A percentile compares a stretch with the other conserved stretches of the same genome.
These are phyloP conservation scores for Apiospora pterosperma DNA, from an alignment of 2,329 filamentous ascomycete species.

Conservation along the genomic window DNA sequence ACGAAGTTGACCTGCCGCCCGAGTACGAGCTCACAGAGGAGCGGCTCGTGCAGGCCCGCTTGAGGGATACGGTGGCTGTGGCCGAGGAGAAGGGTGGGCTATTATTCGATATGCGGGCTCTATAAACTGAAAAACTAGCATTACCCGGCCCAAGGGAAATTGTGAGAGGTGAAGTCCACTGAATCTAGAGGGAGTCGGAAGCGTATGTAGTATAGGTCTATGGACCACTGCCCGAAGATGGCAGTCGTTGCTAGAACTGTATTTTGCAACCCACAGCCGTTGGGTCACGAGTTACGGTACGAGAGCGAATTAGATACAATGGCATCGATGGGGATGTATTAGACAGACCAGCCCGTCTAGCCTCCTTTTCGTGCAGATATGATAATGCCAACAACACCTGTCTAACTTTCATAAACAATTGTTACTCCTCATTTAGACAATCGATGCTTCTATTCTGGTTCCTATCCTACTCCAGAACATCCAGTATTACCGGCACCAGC, in stretches of 20 bases:
- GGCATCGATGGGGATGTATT: not conserved
- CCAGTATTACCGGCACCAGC: too few relatives aligned
- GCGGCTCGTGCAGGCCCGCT: constrained; percentile 20
- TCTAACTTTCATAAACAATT: too few relatives aligned
- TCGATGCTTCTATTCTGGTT: too few relatives aligned
- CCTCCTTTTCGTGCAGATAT: too few relatives aligned
- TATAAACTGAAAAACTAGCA: not conserved
- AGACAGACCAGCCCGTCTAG: not conserved
- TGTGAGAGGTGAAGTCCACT: too few relatives aligned
- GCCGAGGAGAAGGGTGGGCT: constrained; percentile 9
- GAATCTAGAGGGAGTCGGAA: too few relatives aligned
- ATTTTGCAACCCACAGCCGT: not conserved
- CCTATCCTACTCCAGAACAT: too few relatives aligned
- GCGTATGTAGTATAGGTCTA: not conserved
- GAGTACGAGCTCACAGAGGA: constrained; percentile 37
- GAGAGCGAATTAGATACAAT: not conserved
- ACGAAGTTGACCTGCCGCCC: constrained; percentile 40
- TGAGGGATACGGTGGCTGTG: constrained; percentile 9
- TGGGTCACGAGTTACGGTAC: not conserved
- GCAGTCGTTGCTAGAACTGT: not conserved
- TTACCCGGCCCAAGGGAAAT: too few relatives aligned
- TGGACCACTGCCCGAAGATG: not conserved
- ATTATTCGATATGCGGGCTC: constrained; percentile 6
- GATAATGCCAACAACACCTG: too few relatives aligned
- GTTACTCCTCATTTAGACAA: too few relatives aligned